Base-by-base conservation (phyloP, 345 rosid genomes). In the Sonneratia caseolaris region DNA sequence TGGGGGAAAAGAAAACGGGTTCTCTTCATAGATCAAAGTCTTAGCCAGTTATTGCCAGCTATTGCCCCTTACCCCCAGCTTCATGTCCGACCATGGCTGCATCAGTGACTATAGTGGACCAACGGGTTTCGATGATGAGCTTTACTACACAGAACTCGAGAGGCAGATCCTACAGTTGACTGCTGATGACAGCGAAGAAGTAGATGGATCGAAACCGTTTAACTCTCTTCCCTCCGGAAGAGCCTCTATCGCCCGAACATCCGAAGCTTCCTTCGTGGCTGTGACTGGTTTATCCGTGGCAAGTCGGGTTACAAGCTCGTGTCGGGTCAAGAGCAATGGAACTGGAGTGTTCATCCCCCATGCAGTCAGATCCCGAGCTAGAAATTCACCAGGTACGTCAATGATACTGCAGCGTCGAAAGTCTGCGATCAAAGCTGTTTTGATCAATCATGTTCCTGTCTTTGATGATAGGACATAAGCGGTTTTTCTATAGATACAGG, bases 81-180 rank as follows among this genome's bases (percentile, higher is more conserved):
- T 62, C 66, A 11, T 12, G 37, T 35, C 37, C 7, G 66, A 11
- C 66, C 66, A 10, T 12, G 38, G 27, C 38, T 3, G 19, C 37
- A 62, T 62, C 37, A 62, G 10, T 35, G 5, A 35, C 37, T 62
- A 18, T 22, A 35, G 66, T 21, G 48, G n/a, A n/a, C 43, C 27
- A 14, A 64, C 38, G 19, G 21, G 32, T 70, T 53, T 56, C 18
- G 76, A 80, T 21, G 73, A 75, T 35, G 81, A 75, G 62, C 69
- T 66, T 36, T 66, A 66, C 49, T 80, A 75, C 18, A 68, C 74
- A 0, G 83, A 80, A 55, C 74, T 80, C 14, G 73, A 66, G 66
- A 72, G 51, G 74, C 83, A 80, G 75, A 55, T 80, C 35, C 69
- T 80, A 66, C 53, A 68, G 6, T n/a, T 80, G 70, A 80, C 73